These are phyloP conservation scores for Xylariaceae sp. DNA, from an alignment of 2,329 filamentous ascomycete species.

Conservation along the genomic window DNA sequence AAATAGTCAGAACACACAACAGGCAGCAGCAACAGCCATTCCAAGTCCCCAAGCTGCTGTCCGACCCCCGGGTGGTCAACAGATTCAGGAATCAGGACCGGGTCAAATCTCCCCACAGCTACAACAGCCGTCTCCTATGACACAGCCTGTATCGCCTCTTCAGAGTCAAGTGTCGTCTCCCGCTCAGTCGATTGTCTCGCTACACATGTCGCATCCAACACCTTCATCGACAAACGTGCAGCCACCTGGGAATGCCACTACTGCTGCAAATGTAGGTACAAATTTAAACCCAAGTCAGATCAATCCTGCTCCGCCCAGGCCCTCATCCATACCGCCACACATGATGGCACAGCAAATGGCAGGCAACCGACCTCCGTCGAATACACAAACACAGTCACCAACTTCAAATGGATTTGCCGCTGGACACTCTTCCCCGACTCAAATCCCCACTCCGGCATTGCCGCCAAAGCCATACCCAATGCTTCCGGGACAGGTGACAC, in stretches of 20 bases:
- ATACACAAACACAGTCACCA: background rate
- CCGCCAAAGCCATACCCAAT: slow-evolving; percentile 27
- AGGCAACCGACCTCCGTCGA: background rate
- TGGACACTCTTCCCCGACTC: background rate
- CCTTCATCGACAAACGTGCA: slow-evolving; percentile 17
- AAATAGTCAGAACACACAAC: slow-evolving; percentile 11
- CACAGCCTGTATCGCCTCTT: slow-evolving; percentile 24
- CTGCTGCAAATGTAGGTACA: slow-evolving; percentile 4
- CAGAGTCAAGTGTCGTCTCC: slow-evolving; percentile 32
- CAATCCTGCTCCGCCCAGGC: slow-evolving; percentile 10
- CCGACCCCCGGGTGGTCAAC: slow-evolving; percentile 7
- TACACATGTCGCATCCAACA: slow-evolving; percentile 25
- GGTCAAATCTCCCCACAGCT: slow-evolving; percentile 5
- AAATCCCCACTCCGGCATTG: background rate
- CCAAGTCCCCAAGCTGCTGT: slow-evolving; percentile 2
- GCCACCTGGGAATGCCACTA: slow-evolving; percentile 5
- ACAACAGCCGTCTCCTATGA: slow-evolving; percentile 18
- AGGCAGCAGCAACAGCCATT: background rate
- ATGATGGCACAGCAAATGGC: slow-evolving; percentile 8
- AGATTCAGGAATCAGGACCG: background rate
- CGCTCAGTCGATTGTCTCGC: slow-evolving; percentile 26
- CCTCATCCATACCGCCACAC: slow-evolving; percentile 10
- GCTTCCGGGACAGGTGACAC: slow-evolving; percentile 31
- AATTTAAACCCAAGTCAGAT: slow-evolving; percentile 9
- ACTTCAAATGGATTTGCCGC: slow-evolving; percentile 1